Base-by-base conservation (phyloP, 2,329 filamentous ascomycete genomes). In the Thielaviopsis euricoi region DNA sequence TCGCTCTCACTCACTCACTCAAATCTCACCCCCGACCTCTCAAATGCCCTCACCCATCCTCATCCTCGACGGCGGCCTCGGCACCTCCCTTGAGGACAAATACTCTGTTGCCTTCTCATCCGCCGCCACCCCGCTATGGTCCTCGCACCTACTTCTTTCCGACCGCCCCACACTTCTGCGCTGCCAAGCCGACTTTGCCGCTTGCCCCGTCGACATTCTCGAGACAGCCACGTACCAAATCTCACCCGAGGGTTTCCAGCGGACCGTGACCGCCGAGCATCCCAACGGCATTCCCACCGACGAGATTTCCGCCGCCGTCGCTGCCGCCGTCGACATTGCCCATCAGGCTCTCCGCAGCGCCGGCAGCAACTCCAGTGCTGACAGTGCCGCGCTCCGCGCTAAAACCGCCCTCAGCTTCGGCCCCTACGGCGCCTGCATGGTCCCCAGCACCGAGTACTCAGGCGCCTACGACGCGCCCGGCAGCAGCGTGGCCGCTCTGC, bases 141-240 rank as follows among this genome's bases (percentile, higher is more conserved):
- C 83, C 0, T 82, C 81, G 0, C 77, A 86, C 64, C 73, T 85
- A 6, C 74, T 86, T n/a, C 64, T 85, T 56, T 71, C 75, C 40
- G 71, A 76, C 62, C 74, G 72, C 2, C 52, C 52, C 37, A 79
- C 74, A 0, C 74, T 85, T 9, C 67, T 73, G 59, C 68, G 69
- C 29, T 82, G 79, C 65, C 82, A 85, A 64, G 64, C 65, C 56
- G 76, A 77, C 62, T 85, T 85, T 65, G 73, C 70, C 56, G 60
- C 65, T 7, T 75, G 78, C 1, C 81, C 80, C 40, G 77, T 78
- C 58, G 80, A 86, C 64, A 72, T 87, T 26, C 67, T 86, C 21
- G 73, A 83, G 52, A 86, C 81, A 10, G 82, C 82, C 7, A 87
- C 83, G 0, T 87, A 87, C 66, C 83, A 86, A 65, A 71, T 78